Conservation (phyloP, 1,139 yeast genomes). For the Hansenula lynferdii region DNA sequence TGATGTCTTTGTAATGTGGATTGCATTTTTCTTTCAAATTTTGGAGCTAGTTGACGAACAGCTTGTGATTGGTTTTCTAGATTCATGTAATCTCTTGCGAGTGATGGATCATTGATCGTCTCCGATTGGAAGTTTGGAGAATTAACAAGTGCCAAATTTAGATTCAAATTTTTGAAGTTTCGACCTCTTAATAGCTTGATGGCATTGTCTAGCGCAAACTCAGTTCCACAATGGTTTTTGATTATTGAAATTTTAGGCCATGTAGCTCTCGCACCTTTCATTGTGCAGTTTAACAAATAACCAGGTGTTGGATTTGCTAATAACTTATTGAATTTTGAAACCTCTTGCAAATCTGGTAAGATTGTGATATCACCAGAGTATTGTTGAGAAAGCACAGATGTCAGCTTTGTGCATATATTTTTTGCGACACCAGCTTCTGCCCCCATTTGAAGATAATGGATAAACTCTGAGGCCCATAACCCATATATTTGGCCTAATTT, state of each 20-base stretch:
- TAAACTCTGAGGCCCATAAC: conserved; percentile 61
- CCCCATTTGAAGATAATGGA: conserved; percentile 65
- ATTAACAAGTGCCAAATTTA: conserved; percentile 16
- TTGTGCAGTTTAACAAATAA: conserved; percentile 62
- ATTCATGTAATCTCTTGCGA: conserved; percentile 1
- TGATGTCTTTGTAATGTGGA: conserved; percentile 8
- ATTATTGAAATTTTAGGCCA: conserved; percentile 90
- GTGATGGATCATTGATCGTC: not conserved
- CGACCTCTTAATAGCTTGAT: conserved; percentile 65
- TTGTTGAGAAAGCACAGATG: conserved; percentile 75
- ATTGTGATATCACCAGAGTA: conserved; percentile 95
- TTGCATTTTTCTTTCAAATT: not conserved
- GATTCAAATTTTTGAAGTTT: conserved; percentile 21
- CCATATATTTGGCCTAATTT: conserved; percentile 54
- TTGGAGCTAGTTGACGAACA: not conserved
- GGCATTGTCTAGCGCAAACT: conserved; percentile 79
- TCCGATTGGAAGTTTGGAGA: conserved; percentile 13
- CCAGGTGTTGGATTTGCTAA: conserved; percentile 78
- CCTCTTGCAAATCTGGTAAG: conserved; percentile 61
- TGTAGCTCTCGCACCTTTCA: conserved; percentile 85
- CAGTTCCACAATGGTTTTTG: conserved; percentile 84
- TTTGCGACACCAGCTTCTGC: conserved; percentile 67
- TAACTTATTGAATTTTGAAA: conserved; percentile 55
- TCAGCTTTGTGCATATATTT: conserved; percentile 65
- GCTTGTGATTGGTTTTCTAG: conserved; percentile 3